Base-by-base conservation (phyloP, 441 rosid genomes). In the Gossypium lobatum region DNA sequence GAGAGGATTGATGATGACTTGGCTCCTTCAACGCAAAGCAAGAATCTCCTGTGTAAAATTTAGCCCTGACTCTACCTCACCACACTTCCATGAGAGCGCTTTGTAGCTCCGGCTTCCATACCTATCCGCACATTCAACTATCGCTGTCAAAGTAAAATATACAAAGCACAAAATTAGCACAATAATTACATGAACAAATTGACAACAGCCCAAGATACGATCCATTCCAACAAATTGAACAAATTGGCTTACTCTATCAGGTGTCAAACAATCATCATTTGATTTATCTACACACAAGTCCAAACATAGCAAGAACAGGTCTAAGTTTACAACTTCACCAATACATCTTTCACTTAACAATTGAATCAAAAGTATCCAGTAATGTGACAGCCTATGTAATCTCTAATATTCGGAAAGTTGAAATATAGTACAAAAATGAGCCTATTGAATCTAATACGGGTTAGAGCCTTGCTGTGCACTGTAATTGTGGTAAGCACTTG, bases 391-490 rank as follows among this genome's bases (percentile, higher is more conserved):
- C 55, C 61, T 39, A 62, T 48, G 17, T 39, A 42, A 75, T 34
- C 72, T 64, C 80, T 74, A 70, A 26, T 37, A 23, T 26, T 64
- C 10, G 55, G 46, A 59, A 48, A 11, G 16, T 57, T 70, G 58
- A 55, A 55, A 57, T 73, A 80, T 75, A 64, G 75, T 82, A 77
- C 83, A 83, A 77, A 71, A 76, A 61, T 66, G 69, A 23, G 73
- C 74, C 69, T 57, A 67, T 71, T 57, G 67, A 55, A 77, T 66
- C 83, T 82, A 80, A 71, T 83, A 78, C 46, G 75, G 84, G 76
- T 76, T 78, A 11, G 80, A n/a, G 63, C 81, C 82, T 67, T 80
- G 87, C 70, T 76, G 79, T 0, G 73, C 75, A 73, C 75, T 53
- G 21, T 70, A 66, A 48, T 77, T 74, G 28, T 77, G 76, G 73